These are phyloP conservation scores for Tulasnella sp. DNA, from an alignment of 768 basidiomycete genomes.

Conservation along the genomic window DNA sequence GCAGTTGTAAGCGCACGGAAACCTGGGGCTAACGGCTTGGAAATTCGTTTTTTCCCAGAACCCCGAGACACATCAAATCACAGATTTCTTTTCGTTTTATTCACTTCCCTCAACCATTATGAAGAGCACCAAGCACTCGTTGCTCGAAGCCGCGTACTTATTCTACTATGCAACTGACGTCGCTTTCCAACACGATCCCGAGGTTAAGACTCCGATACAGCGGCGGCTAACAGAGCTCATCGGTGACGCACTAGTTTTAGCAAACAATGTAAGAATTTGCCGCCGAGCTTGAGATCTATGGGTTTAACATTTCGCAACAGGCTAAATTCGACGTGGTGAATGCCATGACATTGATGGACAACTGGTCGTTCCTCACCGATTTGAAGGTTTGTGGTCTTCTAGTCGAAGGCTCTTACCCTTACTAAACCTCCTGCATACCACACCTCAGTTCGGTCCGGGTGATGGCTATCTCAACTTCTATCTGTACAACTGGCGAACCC, in stretches of 20 bases:
- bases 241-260: conserved; percentile 74
- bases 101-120: conserved; percentile 93
- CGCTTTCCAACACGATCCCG: conserved; percentile 59
- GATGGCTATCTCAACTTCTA: conserved; percentile 91
- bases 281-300: not conserved
- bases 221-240: conserved; percentile 67
- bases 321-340: conserved; percentile 97
- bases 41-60: conserved; percentile 50
- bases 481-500: conserved; percentile 91
- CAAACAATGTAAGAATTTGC: conserved; percentile 50
- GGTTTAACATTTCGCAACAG: conserved; percentile 33
- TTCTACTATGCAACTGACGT: conserved; percentile 90
- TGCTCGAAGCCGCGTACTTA: conserved; percentile 89
- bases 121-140: conserved; percentile 60
- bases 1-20: conserved; percentile 15
- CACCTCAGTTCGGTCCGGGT: conserved; percentile 77
- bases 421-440: conserved; percentile 21
- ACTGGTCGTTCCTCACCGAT: conserved; percentile 72
- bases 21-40: not conserved
- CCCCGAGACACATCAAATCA: conserved; percentile 74
- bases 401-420: not conserved
- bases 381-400: conserved; percentile 57
- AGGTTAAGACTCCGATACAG: conserved; percentile 61
- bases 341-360: conserved; percentile 92
- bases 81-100: conserved; percentile 97